These are phyloP conservation scores for Trichoderma citrinoviride DNA, from an alignment of 2,329 filamentous ascomycete genomes.

Conservation along the genomic window DNA sequence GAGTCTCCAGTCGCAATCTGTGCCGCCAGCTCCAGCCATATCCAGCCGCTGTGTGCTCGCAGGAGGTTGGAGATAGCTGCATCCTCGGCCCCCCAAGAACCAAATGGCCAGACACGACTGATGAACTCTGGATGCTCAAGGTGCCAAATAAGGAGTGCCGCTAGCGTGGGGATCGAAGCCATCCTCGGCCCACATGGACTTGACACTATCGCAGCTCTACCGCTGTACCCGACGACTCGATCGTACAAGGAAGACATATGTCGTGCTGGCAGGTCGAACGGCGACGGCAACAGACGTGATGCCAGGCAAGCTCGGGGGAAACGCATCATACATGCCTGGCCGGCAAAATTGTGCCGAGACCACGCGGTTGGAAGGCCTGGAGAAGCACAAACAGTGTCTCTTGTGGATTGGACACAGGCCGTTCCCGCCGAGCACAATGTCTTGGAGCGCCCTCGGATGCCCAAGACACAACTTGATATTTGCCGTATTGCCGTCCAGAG, in stretches of 20 bases:
- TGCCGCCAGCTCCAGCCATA: background rate
- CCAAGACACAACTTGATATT: background rate
- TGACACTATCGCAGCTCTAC: slow-evolving; percentile 1
- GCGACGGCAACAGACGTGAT: background rate
- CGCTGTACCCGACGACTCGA: background rate
- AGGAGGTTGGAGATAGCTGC: background rate
- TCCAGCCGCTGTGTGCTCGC: background rate
- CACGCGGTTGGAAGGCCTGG: background rate
- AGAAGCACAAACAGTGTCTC: slow-evolving; percentile 4
- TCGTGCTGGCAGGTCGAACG: background rate
- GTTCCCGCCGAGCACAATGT: slow-evolving; percentile 11
- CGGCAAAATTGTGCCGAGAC: slow-evolving; percentile 23
- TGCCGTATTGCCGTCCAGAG: slow-evolving; percentile 8
- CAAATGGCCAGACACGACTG: background rate
- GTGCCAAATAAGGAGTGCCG: slow-evolving; percentile 6
- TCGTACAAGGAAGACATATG: background rate
- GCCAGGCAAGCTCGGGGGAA: background rate
- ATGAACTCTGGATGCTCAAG: background rate
- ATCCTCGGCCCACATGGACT: slow-evolving; percentile 2
- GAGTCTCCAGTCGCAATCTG: background rate
- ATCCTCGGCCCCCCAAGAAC: background rate
- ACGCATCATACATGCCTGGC: background rate
- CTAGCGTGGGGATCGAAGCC: slow-evolving; percentile 7
- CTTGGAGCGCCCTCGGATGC: slow-evolving; percentile 3
- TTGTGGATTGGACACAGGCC: slow-evolving; percentile 2